Evolutionary conservation across 2,329 filamentous ascomycete genomes (phyloP).

Genomic region (Paramyrothecium roridum): DNA sequence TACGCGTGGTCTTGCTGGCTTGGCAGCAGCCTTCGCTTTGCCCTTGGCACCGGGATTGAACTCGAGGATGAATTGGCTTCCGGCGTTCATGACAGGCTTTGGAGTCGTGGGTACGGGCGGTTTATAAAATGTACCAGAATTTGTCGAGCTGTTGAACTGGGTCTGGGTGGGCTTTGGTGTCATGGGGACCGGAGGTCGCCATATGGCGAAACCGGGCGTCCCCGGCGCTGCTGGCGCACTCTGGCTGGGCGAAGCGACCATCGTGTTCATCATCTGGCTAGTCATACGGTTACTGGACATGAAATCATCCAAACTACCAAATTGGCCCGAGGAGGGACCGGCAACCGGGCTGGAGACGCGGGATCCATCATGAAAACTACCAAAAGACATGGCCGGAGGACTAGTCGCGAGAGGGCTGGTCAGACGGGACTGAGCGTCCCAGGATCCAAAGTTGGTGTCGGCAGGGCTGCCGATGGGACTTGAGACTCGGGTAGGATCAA

Average conservation of each 20-base stretch:
- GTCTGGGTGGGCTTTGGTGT: constrained; percentile 18
- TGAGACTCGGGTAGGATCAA: constrained; percentile 22
- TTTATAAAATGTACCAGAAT: constrained; percentile 26
- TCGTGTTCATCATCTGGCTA: constrained; percentile 21
- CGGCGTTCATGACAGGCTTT: constrained; percentile 30
- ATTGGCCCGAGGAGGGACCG: constrained; percentile 21
- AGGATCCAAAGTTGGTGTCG: constrained; percentile 28
- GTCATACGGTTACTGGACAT: constrained; percentile 23
- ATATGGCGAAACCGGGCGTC: constrained; percentile 34
- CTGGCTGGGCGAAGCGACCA: constrained; percentile 14
- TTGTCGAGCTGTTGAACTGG: constrained; percentile 14
- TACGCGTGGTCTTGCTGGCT: constrained; percentile 24
- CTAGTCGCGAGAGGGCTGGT: constrained; percentile 28
- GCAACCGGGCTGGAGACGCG: constrained; percentile 22
- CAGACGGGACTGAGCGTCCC: constrained; percentile 22
- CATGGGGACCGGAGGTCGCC: constrained; percentile 29
- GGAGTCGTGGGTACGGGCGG: constrained; percentile 36
- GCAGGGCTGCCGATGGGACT: constrained; percentile 27
- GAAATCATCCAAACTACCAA: constrained; percentile 29
- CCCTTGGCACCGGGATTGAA: constrained; percentile 25
- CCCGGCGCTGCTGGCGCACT: constrained; percentile 19
- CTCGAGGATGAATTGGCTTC: constrained; percentile 33
- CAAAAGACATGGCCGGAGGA: constrained; percentile 24
- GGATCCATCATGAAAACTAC: constrained; percentile 25
- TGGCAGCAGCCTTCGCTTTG: constrained; percentile 31